Percentiles rank a stretch among this genome's conserved stretches.
Evolutionary conservation across 1,284 basidiomycete species (phyloP).

Genomic region (Mrakiaceae sp.): DNA sequence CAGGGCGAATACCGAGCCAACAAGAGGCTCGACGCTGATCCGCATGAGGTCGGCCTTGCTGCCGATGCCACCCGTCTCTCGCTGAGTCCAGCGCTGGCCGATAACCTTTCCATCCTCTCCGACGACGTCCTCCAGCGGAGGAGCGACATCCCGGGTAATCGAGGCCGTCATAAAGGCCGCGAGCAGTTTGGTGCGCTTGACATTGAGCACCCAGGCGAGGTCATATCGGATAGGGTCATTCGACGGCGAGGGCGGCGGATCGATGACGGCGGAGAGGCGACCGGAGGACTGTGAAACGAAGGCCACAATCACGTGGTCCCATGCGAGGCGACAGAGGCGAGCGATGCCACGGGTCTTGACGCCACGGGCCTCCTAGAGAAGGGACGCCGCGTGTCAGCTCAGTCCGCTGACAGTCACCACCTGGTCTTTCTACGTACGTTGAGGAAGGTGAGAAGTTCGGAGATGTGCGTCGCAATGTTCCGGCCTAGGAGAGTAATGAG

Average conservation of each 20-base stretch:
- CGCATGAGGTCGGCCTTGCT: background rate
- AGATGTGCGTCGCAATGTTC: slow-evolving; percentile 24
- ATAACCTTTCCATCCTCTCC: slow-evolving; percentile 1
- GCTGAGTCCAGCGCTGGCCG: background rate
- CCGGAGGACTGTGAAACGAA: slow-evolving; percentile 25
- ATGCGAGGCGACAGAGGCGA: slow-evolving; percentile 24
- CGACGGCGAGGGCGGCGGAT: slow-evolving; percentile 23
- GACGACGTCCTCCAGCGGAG: slow-evolving; percentile 18
- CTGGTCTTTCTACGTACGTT: slow-evolving; percentile 25
- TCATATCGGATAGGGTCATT: slow-evolving; percentile 15
- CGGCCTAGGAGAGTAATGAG: slow-evolving; percentile 32
- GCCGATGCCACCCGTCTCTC: slow-evolving; percentile 2
- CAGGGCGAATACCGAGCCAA: slow-evolving; percentile 34
- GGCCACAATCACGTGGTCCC: slow-evolving; percentile 33
- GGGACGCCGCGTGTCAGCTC: background rate
- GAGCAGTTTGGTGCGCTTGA: slow-evolving; percentile 23
- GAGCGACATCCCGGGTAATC: slow-evolving; percentile 12
- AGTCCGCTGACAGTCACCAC: background rate
- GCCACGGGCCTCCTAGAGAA: background rate
- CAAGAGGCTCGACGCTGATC: slow-evolving; percentile 5
- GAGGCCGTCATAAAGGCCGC: slow-evolving; percentile 21
- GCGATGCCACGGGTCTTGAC: slow-evolving; percentile 4
- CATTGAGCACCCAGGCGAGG: slow-evolving; percentile 11
- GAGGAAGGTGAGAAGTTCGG: slow-evolving; percentile 29
- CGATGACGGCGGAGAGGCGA: slow-evolving; percentile 18